A percentile compares a stretch with the other conserved stretches of the same genome.
These are phyloP conservation scores for Globisporangium megalacanthum DNA, from an alignment of 352 stramenopile genomes.

Conservation along the genomic window DNA sequence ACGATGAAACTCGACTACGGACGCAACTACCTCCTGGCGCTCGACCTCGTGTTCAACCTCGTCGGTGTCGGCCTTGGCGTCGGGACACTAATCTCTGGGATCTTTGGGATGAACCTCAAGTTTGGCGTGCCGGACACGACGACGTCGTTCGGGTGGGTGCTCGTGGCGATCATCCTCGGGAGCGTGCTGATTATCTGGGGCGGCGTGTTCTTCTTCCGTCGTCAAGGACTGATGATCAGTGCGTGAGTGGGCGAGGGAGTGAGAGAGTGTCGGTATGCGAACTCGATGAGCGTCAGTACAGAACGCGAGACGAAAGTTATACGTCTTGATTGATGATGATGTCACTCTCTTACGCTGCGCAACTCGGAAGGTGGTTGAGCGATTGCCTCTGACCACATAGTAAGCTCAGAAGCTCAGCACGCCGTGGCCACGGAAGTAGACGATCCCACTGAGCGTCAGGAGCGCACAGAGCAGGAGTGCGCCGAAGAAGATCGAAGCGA, in stretches of 20 bases:
- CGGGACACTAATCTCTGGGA: slow-evolving; percentile 31
- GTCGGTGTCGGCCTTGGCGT: slow-evolving; percentile 26
- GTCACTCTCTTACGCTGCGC: background rate
- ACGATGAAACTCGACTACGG: slow-evolving; percentile 44
- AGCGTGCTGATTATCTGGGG: slow-evolving; percentile 27
- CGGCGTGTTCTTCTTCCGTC: slow-evolving; percentile 41
- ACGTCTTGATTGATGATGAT: background rate
- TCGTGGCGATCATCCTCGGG: slow-evolving; percentile 17
- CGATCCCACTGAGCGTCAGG: slow-evolving; percentile 17
- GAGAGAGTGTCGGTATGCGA: background rate
- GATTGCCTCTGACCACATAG: background rate
- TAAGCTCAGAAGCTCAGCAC: slow-evolving; percentile 8
- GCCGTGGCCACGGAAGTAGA: slow-evolving; percentile 9
- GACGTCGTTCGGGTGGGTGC: slow-evolving; percentile 28
- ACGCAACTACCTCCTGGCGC: slow-evolving; percentile 41
- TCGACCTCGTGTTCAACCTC: slow-evolving; percentile 41
- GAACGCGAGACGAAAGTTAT: background rate
- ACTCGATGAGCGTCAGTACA: background rate
- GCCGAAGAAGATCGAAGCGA: slow-evolving; percentile 28
- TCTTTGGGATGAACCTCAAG: slow-evolving; percentile 47
- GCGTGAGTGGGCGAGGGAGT: slow-evolving; percentile 1
- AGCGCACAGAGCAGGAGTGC: slow-evolving; percentile 23
- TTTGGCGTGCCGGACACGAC: slow-evolving; percentile 20
- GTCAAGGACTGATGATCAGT: slow-evolving; percentile 13
- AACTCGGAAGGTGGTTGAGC: background rate